These are phyloP conservation scores for Plasmodium gaboni DNA, from an alignment of 169 alveolate genomes.

Conservation along the genomic window DNA sequence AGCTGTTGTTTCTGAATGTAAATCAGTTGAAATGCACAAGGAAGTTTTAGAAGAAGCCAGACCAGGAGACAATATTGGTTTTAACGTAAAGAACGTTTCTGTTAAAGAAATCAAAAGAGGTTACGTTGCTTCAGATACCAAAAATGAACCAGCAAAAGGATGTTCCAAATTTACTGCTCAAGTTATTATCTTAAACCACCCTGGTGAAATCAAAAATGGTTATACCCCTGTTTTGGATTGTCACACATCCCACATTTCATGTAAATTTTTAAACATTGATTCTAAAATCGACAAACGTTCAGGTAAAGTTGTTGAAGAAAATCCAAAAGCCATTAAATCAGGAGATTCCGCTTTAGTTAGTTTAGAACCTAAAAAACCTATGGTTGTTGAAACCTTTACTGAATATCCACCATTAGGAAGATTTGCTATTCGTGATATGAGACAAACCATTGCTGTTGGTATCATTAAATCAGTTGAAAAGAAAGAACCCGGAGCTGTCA, in stretches of 20 bases:
- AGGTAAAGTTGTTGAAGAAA: constrained; percentile 96
- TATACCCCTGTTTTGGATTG: constrained; percentile 98
- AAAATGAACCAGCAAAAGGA: constrained; percentile 98
- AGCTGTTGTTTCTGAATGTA: constrained; percentile 96
- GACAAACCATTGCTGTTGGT: constrained; percentile 99
- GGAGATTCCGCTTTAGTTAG: constrained; percentile 98
- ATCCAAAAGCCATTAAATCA: constrained; percentile 95
- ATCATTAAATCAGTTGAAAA: constrained; percentile 96
- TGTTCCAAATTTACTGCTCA: constrained; percentile 95
- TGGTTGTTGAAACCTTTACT: constrained; percentile 96
- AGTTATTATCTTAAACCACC: constrained; percentile 97
- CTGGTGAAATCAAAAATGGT: constrained; percentile 98
- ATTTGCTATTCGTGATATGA: constrained; percentile 99
- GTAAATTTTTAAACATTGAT: constrained; percentile 95
- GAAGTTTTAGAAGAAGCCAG: constrained; percentile 96
- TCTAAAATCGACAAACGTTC: constrained; percentile 97
- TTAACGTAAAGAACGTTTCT: constrained; percentile 96
- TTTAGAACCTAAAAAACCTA: constrained; percentile 96
- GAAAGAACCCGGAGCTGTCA: constrained; percentile 93
- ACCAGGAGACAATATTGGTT: constrained; percentile 99
- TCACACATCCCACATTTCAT: constrained; percentile 98
- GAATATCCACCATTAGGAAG: constrained; percentile 99
- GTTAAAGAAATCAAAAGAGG: constrained; percentile 97
- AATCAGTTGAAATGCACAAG: constrained; percentile 99
- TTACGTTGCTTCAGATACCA: constrained; percentile 96